Base-by-base conservation (phyloP, 495 filamentous ascomycete genomes). In the Lophiotrema nucula region DNA sequence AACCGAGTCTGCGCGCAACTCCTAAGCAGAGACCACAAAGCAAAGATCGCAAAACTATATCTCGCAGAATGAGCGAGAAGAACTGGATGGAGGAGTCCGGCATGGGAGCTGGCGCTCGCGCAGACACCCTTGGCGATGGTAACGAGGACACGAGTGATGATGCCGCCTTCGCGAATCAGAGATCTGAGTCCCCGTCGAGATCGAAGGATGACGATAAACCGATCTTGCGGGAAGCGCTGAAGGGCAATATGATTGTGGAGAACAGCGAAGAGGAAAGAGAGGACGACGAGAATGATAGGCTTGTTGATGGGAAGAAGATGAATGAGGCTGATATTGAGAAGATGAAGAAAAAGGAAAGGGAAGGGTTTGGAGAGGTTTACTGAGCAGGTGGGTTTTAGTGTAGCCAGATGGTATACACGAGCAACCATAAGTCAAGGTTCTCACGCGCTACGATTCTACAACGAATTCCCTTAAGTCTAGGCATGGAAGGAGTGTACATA, bases 111-210 rank as follows among this genome's bases (percentile, higher is more conserved):
- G 72, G 70, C 4, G 62, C 60, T 41, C 47, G 64, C n/a, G 73
- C 73, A 18, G 73, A 75, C 62, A 54, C 67, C 16, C 54, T 75
- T n/a, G 73, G 73, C 3, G 72, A 74, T 67, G 68, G 64, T 25
- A 35, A 35, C 31, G 60, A 60, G 22, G 62, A 52, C 8, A 52
- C 26, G 0, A 49, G 41, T 33, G 63, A 63, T 31, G 67, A 66
- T 22, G 47, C 18, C 12, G 15, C 26, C 26, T 43, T 27, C 33
- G 35, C 56, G 48, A 23, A 28, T 21, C 58, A 60, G 39, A 25
- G 51, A 44, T 53, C 33, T 10, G 47, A 1, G n/a, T 39, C 41
- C 2, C 45, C 33, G 15, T 35, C 45, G 37, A 48, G 21, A 3
- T n/a, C 31, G 31, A n/a, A n/a, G 18, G 37, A 24, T 13, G 43